Base-by-base conservation (phyloP, 106 monocot genomes). In the Platanthera zijinensis region DNA sequence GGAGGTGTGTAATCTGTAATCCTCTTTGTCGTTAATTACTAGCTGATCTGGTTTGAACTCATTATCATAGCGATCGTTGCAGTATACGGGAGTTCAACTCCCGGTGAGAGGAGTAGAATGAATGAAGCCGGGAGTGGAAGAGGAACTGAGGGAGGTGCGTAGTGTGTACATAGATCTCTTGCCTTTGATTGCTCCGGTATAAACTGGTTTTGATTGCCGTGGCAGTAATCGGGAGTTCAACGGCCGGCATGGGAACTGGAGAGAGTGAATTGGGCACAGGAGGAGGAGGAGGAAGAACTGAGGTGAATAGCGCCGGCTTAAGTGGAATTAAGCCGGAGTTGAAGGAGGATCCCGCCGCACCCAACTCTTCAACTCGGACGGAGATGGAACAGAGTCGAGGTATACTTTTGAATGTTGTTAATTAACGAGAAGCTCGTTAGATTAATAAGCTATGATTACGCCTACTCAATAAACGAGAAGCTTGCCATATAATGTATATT, bases 271-370 rank as follows among this genome's bases (percentile, higher is more conserved):
- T 18, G 61, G 18, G 61, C 13, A 25, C 0, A 25, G 6, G 61
- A 21, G 61, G 61, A 61, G 61, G 61, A 61, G 15, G 18, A 19
- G 39, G 10, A 63, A 9, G 63, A 5, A 22, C 21, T 51, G 8
- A 22, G 50, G 71, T 17, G 8, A 54, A 10, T 10, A 5, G 12
- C 12, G 22, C 19, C 22, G 15, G 19, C 10, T 72, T 83, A 14
- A 57, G 80, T 49, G 53, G 70, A 14, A 6, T 61, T 14, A 50
- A 2, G 7, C 76, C 77, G 18, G n/a, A 52, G 3, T 8, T 59
- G 0, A 71, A 75, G 1, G 84, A 90, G 78, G 82, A 84, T 48
- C 80, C 82, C 56, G 77, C 82, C 47, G 79, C 17, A 17, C 56
- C 56, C 11, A 56, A 56, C 12, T 4, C 10, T 56, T 12, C 12